Evolutionary conservation across 257 asterid genomes (phyloP).

Genomic region (Scutellaria baicalensis): DNA sequence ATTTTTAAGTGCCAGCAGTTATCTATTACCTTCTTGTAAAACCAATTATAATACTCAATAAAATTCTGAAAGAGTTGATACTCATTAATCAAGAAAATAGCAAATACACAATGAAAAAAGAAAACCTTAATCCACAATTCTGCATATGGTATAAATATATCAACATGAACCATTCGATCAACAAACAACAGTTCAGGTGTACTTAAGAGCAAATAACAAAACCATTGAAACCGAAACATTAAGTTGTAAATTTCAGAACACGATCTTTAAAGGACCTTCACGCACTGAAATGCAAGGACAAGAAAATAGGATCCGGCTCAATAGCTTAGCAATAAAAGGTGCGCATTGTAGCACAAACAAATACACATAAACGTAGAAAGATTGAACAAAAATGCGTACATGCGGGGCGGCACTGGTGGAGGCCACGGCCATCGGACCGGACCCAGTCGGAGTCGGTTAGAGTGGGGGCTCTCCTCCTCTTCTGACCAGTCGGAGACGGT

Average conservation of each 20-base stretch:
- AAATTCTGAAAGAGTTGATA: too few relatives aligned
- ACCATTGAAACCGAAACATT: neutral
- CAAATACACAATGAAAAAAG: neutral
- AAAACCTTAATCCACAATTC: neutral
- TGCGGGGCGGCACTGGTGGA: slow-evolving; percentile 93
- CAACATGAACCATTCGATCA: neutral
- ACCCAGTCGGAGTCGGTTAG: slow-evolving; percentile 52
- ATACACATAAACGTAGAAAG: neutral
- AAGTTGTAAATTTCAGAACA: neutral
- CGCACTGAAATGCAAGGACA: neutral
- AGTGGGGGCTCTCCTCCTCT: slow-evolving; percentile 36
- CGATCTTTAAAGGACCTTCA: neutral
- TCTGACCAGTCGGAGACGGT: slow-evolving; percentile 45
- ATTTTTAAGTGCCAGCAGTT: neutral
- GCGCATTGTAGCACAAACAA: neutral
- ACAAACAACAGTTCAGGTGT: neutral
- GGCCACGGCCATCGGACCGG: slow-evolving; percentile 80
- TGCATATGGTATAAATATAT: neutral
- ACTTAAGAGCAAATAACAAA: neutral
- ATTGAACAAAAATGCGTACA: slow-evolving; percentile 31
- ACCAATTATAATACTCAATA: neutral
- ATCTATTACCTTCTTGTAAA: neutral
- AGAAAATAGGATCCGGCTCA: neutral
- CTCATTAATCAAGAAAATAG: too few relatives aligned
- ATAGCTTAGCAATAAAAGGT: neutral